Percentiles rank a stretch among this genome's conserved stretches.
Evolutionary conservation across 23 red algal genomes (phyloP).

Genomic region (Cyanidium caldarium): DNA sequence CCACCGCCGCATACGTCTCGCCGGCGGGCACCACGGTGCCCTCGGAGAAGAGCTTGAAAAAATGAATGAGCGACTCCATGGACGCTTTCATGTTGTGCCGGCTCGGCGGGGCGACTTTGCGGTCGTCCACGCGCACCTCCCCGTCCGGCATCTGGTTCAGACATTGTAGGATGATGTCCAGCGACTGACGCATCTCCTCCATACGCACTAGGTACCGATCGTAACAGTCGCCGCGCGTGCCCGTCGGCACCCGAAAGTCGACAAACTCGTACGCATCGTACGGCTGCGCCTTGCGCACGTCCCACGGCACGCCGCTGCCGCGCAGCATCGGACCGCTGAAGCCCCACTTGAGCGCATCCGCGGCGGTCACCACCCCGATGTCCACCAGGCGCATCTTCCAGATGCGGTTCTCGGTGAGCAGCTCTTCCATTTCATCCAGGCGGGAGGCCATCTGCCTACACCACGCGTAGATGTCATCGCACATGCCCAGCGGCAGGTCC

Average conservation of each 20-base stretch:
- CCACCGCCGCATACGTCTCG: constrained; percentile 82
- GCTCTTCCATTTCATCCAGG: constrained; percentile 96
- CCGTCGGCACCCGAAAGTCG: constrained; percentile 81
- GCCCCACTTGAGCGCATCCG: constrained; percentile 84
- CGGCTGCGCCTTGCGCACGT: constrained; percentile 81
- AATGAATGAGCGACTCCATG: constrained; percentile 98
- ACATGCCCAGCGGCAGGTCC: constrained; percentile 89
- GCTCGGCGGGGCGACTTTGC: constrained; percentile 93
- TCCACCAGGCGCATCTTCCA: constrained; percentile 97
- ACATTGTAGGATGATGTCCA: constrained; percentile 90
- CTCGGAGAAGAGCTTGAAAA: constrained; percentile 97
- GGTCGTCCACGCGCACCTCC: constrained; percentile 97
- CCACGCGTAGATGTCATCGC: constrained; percentile 93
- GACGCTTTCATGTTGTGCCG: constrained; percentile 89
- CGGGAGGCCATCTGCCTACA: constrained; percentile 67
- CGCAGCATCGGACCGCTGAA: constrained; percentile 96
- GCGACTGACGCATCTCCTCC: constrained; percentile 90
- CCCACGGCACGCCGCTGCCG: constrained; percentile 75
- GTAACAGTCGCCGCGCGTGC: constrained; percentile 80
- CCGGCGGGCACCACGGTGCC: constrained; percentile 82
- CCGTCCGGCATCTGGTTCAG: constrained; percentile 98
- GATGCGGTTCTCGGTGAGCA: constrained; percentile 97
- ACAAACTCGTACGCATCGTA: constrained; percentile 97
- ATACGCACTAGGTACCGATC: constrained; percentile 87
- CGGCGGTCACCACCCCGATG: constrained; percentile 80